phyloP scores from a whole-genome alignment of 805 yeast species.

The Ogataea siamensis region DNA sequence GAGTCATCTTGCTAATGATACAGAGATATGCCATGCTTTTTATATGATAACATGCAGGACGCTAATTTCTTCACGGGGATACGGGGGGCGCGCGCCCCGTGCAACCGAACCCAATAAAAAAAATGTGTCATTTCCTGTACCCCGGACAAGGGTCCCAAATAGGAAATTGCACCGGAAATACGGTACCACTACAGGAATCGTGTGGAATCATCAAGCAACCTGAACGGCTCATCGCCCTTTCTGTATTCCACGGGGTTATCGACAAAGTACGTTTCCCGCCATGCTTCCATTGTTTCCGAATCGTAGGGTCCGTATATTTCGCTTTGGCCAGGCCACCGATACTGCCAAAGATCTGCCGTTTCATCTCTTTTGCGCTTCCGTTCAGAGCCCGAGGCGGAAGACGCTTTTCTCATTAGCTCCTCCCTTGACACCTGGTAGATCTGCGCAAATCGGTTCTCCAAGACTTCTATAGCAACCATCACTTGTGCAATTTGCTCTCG shows the following conservation, averaged over 20 bases:
- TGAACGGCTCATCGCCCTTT: conserved; percentile 17
- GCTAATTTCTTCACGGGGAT: conserved; percentile 12
- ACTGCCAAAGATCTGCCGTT: conserved; percentile 18
- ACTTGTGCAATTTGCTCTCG: conserved; percentile 36
- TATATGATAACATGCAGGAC: conserved; percentile 3
- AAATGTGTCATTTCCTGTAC: conserved; percentile 11
- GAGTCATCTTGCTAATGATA: conserved; percentile 19
- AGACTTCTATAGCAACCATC: conserved; percentile 48
- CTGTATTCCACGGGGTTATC: conserved; percentile 42
- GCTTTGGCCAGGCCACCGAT: conserved; percentile 22
- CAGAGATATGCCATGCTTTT: background rate
- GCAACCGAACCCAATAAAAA: conserved; percentile 10
- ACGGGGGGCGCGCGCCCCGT: conserved; percentile 16
- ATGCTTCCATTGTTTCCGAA: conserved; percentile 51
- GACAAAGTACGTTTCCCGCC: conserved; percentile 50
- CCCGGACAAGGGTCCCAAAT: conserved; percentile 13
- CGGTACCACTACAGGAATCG: conserved; percentile 2
- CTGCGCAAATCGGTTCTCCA: conserved; percentile 44
- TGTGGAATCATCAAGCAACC: conserved; percentile 9
- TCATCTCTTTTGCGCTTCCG: conserved; percentile 21
- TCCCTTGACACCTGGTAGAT: conserved; percentile 57
- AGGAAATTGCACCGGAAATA: background rate
- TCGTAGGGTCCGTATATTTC: conserved; percentile 51
- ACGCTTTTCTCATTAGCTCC: conserved; percentile 47
- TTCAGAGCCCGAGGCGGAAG: conserved; percentile 41